Evolutionary conservation across 75 land plant species (phyloP), one percentile per base, ranked within the genome.

Genomic region (Pseudotsuga menziesii): DNA sequence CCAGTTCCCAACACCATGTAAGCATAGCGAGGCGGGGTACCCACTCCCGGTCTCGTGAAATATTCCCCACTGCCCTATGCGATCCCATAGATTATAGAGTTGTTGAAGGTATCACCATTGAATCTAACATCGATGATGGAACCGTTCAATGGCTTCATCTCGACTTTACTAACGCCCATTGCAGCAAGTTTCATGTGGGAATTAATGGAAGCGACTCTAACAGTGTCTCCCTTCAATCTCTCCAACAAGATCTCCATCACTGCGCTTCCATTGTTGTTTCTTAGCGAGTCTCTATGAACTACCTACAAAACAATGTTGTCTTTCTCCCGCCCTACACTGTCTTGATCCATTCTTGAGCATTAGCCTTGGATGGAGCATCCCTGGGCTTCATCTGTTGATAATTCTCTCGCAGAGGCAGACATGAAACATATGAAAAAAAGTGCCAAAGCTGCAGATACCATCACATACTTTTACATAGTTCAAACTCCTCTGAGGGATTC

Each of bases 1-100:
- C 97, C 97, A 32, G 93, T 94, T 78, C 91, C 97, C 20, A 94
- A 66, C 62, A 89, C 92, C 90, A 93, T 87, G 83, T 84, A 91
- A 11, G 60, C 44, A 57, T 59, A 73, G 69, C 16, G 66, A 5
- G 87, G 36, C 17, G 96, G 96, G 2, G 90, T 89, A 17, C 96
- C 96, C 22, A 93, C 82, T 14, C 91, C 93, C 9, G 91, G 26
- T 27, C 91, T 84, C 60, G 87, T 85, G 86, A 93, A 91, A 81
- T 89, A 93, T 89, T 91, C 93, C 9, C 93, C 96, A 75, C 93
- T 91, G 29, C 93, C 93, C 69, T 83, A 83, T 12, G 83, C 58
- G 22, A 93, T 81, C 13, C 93, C 93, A 12, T 93, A 91, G 13
- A 89, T 74, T 25, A 93, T 82, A 57, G 91, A 83, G 84, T 88